Percentiles rank a stretch among this genome's conserved stretches.
Conservation (phyloP, 306 rosid genomes). For the Luffa acutangula region DNA sequence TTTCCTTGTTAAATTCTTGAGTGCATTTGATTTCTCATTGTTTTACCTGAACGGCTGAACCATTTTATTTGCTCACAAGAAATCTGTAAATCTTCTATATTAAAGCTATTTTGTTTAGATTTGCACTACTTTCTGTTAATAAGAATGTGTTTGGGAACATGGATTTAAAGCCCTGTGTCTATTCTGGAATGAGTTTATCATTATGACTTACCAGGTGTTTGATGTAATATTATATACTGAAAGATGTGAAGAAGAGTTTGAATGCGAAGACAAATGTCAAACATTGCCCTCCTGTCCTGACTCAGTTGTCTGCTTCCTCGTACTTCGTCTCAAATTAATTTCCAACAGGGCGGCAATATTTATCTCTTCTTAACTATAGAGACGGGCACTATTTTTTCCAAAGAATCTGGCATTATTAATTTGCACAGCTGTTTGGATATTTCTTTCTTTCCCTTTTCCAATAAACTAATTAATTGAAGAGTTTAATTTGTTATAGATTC, state of each 20-base stretch:
- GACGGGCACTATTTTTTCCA: neutral
- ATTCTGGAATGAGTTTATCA: neutral
- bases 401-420: neutral
- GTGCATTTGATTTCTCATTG: conserved; percentile 21
- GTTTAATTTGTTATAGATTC: neutral
- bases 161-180: neutral
- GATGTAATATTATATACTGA: neutral
- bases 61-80: conserved; percentile 16
- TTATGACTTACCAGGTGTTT: neutral
- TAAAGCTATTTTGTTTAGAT: neutral
- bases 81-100: conserved; percentile 25
- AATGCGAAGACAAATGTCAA: neutral
- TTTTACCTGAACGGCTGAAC: neutral
- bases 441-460: neutral
- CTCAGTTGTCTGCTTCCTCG: neutral
- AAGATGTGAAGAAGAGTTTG: neutral
- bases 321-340: neutral
- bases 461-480: neutral
- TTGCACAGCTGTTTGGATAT: neutral
- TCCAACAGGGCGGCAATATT: neutral
- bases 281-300: neutral
- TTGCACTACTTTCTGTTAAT: neutral
- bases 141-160: neutral
- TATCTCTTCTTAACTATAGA: neutral
- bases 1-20: neutral